These are phyloP conservation scores for Cryptococcus sp. DNA, from an alignment of 1,284 basidiomycete genomes.

Conservation along the genomic window DNA sequence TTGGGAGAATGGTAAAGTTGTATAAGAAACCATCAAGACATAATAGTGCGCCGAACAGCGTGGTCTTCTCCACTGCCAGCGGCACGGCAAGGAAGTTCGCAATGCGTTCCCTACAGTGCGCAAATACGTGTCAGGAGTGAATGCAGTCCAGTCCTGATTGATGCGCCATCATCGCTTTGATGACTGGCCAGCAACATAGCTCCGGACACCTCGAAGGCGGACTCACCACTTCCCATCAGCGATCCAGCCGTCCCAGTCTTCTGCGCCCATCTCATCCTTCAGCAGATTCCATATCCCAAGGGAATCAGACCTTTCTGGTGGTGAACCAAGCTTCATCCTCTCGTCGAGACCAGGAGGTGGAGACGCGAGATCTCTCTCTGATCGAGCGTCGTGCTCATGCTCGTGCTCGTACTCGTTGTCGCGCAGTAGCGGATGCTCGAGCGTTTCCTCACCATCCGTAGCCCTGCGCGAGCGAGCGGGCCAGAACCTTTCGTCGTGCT, in stretches of 20 bases:
- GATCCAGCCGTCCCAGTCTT: slow-evolving; percentile 51
- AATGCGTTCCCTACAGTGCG: slow-evolving; percentile 76
- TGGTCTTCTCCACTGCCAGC: slow-evolving; percentile 92
- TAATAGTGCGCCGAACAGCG: slow-evolving; percentile 87
- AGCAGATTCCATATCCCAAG: slow-evolving; percentile 45
- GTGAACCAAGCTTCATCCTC: background rate
- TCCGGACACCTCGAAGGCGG: background rate
- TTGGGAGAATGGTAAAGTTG: slow-evolving; percentile 95
- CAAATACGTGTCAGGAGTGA: background rate
- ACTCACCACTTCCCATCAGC: slow-evolving; percentile 53
- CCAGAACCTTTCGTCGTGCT: background rate
- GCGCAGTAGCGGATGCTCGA: no score
- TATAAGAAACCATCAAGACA: slow-evolving; percentile 98
- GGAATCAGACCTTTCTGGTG: background rate
- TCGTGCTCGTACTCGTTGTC: no score
- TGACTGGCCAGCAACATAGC: background rate
- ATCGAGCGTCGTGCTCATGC: no score
- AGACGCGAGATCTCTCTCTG: no score
- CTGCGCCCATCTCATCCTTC: slow-evolving; percentile 48
- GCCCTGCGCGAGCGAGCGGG: no score
- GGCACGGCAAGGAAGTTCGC: slow-evolving; percentile 95
- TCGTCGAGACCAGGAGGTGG: background rate
- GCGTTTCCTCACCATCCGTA: no score
- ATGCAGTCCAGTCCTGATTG: no score
- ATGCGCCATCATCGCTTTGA: no score